These are phyloP conservation scores for Aspergillus novoparasiticus DNA, from an alignment of 2,329 filamentous ascomycete genomes.

Conservation along the genomic window DNA sequence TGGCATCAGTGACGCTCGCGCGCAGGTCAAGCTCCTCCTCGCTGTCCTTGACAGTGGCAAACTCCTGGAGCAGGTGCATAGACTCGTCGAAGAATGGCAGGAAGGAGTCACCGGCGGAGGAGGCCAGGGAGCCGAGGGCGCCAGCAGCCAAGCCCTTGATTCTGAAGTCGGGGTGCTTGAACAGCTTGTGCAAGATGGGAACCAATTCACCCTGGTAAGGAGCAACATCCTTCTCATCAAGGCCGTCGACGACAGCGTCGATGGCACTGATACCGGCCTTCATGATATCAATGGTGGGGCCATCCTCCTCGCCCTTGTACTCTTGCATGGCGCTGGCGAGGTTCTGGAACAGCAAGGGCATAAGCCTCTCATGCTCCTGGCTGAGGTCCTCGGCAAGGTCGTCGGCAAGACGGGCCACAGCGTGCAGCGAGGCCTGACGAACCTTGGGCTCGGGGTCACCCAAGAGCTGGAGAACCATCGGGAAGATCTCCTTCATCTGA, in stretches of 20 bases:
- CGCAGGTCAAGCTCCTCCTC: slow-evolving; percentile 89
- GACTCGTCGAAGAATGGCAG: slow-evolving; percentile 87
- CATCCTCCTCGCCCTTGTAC: slow-evolving; percentile 64
- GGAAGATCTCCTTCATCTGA: slow-evolving; percentile 83
- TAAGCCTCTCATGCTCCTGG: slow-evolving; percentile 80
- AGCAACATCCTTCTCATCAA: slow-evolving; percentile 75
- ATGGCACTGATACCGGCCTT: slow-evolving; percentile 87
- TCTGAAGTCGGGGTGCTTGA: slow-evolving; percentile 81
- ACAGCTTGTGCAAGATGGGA: slow-evolving; percentile 78
- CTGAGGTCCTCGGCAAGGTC: slow-evolving; percentile 89
- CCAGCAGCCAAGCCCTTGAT: slow-evolving; percentile 88
- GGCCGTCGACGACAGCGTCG: slow-evolving; percentile 77
- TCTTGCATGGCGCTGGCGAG: slow-evolving; percentile 76
- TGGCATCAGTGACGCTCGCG: slow-evolving; percentile 85
- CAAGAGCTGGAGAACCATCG: slow-evolving; percentile 78
- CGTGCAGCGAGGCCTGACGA: slow-evolving; percentile 81
- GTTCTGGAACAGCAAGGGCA: slow-evolving; percentile 84
- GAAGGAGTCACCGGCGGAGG: slow-evolving; percentile 80
- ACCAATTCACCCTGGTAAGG: slow-evolving; percentile 82
- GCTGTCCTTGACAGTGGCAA: slow-evolving; percentile 81
- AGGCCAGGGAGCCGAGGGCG: slow-evolving; percentile 87
- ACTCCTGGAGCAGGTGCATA: slow-evolving; percentile 85
- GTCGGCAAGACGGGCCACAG: slow-evolving; percentile 86
- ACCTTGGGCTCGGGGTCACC: slow-evolving; percentile 82
- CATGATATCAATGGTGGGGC: slow-evolving; percentile 81